Percentiles rank a stretch among this genome's conserved stretches.
phyloP scores from a whole-genome alignment of 129 eudicot species.

The Lactuca saligna region DNA sequence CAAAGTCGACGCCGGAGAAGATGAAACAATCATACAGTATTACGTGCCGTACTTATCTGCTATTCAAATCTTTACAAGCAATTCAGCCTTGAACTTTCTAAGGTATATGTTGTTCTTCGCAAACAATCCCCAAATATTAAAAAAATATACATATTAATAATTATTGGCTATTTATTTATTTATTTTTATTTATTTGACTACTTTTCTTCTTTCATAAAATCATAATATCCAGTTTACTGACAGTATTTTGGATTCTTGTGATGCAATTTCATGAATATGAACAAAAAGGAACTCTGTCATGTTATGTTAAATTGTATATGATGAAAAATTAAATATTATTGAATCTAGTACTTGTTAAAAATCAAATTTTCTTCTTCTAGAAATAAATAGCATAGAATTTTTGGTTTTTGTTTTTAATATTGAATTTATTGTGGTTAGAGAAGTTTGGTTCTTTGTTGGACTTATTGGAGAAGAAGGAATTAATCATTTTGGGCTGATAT shows the following conservation, averaged over 20 bases:
- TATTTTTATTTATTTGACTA: neutral
- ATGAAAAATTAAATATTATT: neutral
- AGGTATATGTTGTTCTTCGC: slow-evolving; percentile 44
- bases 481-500: neutral
- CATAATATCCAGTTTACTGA: neutral
- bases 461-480: neutral
- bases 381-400: neutral
- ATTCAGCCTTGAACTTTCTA: slow-evolving; percentile 56
- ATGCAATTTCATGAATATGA: neutral
- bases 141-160: no score
- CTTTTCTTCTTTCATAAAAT: neutral
- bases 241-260: neutral
- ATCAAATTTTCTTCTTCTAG: neutral
- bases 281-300: neutral
- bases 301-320: neutral
- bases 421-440: neutral
- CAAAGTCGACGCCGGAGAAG: slow-evolving; percentile 42
- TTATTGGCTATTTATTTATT: neutral
- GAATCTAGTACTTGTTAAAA: neutral
- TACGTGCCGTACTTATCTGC: slow-evolving; percentile 95
- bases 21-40: slow-evolving; percentile 69
- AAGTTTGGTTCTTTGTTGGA: neutral
- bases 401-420: neutral
- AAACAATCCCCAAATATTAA: neutral
- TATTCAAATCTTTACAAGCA: slow-evolving; percentile 76